These are phyloP conservation scores for Chlamydomonas sp. DNA, from an alignment of 139 green algal species.

Conservation along the genomic window DNA sequence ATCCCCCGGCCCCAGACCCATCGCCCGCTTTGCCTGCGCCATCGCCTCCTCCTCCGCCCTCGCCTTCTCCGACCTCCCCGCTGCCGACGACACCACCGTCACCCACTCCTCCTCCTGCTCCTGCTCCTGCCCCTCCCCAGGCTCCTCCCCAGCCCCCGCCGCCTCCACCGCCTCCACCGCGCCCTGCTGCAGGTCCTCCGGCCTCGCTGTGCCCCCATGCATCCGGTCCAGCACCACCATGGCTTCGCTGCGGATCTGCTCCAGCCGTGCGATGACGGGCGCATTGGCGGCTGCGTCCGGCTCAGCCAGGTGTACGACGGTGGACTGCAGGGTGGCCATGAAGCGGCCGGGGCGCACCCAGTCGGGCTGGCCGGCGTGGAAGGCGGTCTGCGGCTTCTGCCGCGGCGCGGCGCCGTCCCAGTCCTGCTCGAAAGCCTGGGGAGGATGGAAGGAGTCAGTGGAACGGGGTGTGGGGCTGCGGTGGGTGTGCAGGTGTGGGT, in stretches of 20 bases:
- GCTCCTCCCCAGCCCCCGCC: too few species aligned
- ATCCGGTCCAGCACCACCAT: constrained; percentile 59
- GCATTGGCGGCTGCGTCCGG: not conserved
- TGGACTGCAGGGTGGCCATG: constrained; percentile 56
- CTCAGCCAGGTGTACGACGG: constrained; percentile 39
- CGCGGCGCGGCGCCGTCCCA: constrained; percentile 46
- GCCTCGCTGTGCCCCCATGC: constrained; percentile 15
- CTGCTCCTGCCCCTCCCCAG: too few species aligned
- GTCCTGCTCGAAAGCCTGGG: constrained; percentile 47
- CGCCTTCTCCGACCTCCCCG: too few species aligned
- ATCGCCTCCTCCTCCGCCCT: too few species aligned
- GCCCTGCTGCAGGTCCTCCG: too few species aligned
- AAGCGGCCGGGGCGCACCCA: constrained; percentile 64
- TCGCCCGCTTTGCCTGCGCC: too few species aligned
- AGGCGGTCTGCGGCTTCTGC: constrained; percentile 9
- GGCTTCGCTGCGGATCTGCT: constrained; percentile 52
- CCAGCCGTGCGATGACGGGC: constrained; percentile 47
- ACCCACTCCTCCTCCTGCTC: too few species aligned
- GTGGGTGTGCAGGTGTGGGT: too few species aligned
- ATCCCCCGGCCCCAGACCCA: too few species aligned
- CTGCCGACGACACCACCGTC: too few species aligned
- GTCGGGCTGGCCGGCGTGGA: constrained; percentile 49
- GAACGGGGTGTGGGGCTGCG: not conserved
- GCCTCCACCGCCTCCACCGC: too few species aligned
- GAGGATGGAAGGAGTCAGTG: not conserved